Percentiles rank a stretch among this genome's conserved stretches.
Evolutionary conservation across 148 eudicot species (phyloP).

Genomic region (Rhododendron molle): DNA sequence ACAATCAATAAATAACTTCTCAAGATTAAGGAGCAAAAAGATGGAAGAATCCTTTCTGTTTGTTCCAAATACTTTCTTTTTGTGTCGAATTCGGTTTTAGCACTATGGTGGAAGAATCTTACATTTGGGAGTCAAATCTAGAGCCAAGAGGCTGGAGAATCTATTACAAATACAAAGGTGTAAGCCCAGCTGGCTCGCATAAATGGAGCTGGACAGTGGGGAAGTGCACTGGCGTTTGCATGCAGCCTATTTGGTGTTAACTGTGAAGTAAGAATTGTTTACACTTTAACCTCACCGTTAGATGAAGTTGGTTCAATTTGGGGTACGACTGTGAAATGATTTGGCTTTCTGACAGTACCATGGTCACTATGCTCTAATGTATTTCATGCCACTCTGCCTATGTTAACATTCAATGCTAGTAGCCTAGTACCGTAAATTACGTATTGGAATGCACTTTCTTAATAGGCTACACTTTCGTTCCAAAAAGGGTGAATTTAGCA

Average conservation of each 20-base stretch:
- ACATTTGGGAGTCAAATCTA: constrained; percentile 29
- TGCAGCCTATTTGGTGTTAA: constrained; percentile 78
- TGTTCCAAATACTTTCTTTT: background rate
- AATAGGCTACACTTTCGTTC: background rate
- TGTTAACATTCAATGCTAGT: background rate
- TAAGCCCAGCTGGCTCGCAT: constrained; percentile 96
- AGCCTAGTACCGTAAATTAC: background rate
- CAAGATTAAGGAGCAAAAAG: no score
- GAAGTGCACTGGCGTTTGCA: constrained; percentile 88
- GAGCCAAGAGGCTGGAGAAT: constrained; percentile 96
- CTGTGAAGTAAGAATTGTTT: constrained; percentile 63
- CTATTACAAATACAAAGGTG: constrained; percentile 95
- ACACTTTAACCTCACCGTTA: no score
- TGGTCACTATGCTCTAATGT: background rate
- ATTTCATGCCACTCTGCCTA: background rate
- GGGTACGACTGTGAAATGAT: background rate
- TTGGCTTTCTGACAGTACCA: background rate
- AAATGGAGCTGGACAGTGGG: constrained; percentile 99
- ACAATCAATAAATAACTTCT: no score
- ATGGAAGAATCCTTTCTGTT: no score
- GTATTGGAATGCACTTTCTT: background rate
- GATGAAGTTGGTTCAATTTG: background rate
- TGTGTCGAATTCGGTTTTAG: background rate
- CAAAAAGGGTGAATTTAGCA: background rate
- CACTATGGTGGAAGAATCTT: background rate